Evolutionary conservation across 768 basidiomycete species (phyloP).

Genomic region (Rhodotorula diobovata): DNA sequence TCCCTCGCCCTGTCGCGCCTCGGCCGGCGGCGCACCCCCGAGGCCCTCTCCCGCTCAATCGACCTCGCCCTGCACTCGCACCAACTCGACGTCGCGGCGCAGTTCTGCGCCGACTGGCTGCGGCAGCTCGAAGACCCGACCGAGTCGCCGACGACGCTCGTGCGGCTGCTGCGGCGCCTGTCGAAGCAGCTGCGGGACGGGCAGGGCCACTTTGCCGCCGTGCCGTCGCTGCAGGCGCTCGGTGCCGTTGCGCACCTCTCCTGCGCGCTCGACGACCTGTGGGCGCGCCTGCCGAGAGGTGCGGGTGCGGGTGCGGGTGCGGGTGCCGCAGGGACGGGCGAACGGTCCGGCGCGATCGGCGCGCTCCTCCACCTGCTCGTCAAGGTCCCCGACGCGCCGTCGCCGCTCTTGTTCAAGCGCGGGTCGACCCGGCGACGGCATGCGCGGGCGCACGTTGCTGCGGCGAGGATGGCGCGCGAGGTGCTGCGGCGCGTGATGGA

Average conservation of each 20-base stretch:
- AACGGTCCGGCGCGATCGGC: background rate
- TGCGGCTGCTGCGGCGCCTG: background rate
- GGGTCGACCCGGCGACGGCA: background rate
- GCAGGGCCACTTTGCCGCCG: background rate
- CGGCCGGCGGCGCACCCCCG: background rate
- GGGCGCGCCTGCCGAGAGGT: background rate
- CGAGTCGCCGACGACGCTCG: background rate
- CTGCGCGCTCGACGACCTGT: conserved; percentile 6
- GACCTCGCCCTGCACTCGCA: background rate
- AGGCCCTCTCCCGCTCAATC: conserved; percentile 11
- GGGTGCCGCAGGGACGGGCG: background rate
- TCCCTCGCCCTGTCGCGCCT: conserved; percentile 17
- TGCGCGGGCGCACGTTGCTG: conserved; percentile 7
- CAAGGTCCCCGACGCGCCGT: conserved; percentile 18
- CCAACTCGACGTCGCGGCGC: conserved; percentile 17
- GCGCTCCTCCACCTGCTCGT: conserved; percentile 17
- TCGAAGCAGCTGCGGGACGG: background rate
- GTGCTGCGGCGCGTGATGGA: conserved; percentile 26
- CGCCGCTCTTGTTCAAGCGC: background rate
- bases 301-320: too few species aligned
- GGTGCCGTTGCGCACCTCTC: conserved; percentile 21
- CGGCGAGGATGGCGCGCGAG: conserved; percentile 23
- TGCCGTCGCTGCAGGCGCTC: background rate
- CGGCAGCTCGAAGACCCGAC: background rate
- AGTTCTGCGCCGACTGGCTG: conserved; percentile 21